Conservation (phyloP, 345 rosid species). For the Excoecaria cochinchinensis region DNA sequence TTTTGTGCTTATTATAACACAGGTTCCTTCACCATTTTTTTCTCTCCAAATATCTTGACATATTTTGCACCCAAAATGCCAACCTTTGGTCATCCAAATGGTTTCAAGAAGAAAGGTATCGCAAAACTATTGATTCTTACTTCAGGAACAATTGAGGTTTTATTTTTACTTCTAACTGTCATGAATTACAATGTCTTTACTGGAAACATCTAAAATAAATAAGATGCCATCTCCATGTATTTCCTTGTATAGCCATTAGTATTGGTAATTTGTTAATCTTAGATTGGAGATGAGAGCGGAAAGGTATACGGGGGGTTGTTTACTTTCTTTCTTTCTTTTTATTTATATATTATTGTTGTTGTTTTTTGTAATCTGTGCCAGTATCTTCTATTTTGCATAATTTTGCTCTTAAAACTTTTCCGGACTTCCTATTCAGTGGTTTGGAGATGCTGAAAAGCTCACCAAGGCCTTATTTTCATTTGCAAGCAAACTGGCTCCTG, state of each 20-base stretch:
- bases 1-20: neutral
- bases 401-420: conserved; percentile 3
- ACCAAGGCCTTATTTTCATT: conserved; percentile 95
- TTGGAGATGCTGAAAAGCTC: conserved; percentile 99
- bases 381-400: neutral
- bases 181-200: neutral
- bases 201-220: neutral
- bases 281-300: neutral
- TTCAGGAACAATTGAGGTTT: too few relatives aligned
- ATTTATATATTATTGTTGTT: neutral
- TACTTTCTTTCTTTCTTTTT: conserved; percentile 12
- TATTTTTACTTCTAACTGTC: neutral
- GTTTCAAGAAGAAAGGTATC: neutral
- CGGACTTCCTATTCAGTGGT: conserved; percentile 60
- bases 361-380: too few relatives aligned
- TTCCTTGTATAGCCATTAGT: neutral
- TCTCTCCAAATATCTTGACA: neutral
- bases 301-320: neutral
- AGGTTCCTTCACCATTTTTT: neutral
- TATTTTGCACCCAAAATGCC: neutral
- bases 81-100: neutral
- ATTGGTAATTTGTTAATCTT: neutral
- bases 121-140: neutral
- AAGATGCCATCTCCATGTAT: neutral
- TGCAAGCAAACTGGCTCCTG: conserved; percentile 91